A percentile compares a stretch with the other conserved stretches of the same genome.
Conservation (phyloP, 139 green algal species). For the Volvox reticuliferus region DNA sequence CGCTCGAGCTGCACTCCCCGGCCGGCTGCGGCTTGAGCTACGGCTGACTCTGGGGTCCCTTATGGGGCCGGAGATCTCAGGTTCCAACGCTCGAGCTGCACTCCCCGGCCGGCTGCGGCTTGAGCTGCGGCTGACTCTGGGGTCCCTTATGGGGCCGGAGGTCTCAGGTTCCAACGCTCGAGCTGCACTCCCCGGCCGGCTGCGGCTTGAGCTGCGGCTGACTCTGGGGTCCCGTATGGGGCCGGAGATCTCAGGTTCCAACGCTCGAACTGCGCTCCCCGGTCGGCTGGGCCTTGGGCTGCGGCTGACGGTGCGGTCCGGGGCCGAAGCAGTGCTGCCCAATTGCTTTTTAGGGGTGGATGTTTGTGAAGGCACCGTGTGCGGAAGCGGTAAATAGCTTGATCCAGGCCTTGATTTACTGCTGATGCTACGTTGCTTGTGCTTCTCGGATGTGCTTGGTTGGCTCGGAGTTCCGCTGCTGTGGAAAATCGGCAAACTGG, state of each 20-base stretch:
- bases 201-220: neutral
- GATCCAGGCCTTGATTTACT: neutral
- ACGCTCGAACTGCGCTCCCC: neutral
- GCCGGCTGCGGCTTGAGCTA: neutral
- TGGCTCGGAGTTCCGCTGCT: neutral
- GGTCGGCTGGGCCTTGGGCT: neutral
- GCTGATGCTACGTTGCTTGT: neutral
- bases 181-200: no score
- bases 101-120: neutral
- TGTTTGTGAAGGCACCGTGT: neutral
- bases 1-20: no score
- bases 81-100: neutral
- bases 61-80: neutral
- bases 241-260: neutral
- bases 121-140: neutral
- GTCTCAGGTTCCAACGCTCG: no score
- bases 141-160: neutral
- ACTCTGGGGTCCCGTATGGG: neutral
- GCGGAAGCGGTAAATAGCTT: neutral
- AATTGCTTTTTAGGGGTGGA: neutral
- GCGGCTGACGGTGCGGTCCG: neutral
- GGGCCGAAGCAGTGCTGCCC: neutral
- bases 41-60: neutral
- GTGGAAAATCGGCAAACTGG: neutral
- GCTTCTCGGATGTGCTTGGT: neutral